Base-by-base conservation (phyloP, 2,329 filamentous ascomycete genomes). In the Microascus cirrosus region DNA sequence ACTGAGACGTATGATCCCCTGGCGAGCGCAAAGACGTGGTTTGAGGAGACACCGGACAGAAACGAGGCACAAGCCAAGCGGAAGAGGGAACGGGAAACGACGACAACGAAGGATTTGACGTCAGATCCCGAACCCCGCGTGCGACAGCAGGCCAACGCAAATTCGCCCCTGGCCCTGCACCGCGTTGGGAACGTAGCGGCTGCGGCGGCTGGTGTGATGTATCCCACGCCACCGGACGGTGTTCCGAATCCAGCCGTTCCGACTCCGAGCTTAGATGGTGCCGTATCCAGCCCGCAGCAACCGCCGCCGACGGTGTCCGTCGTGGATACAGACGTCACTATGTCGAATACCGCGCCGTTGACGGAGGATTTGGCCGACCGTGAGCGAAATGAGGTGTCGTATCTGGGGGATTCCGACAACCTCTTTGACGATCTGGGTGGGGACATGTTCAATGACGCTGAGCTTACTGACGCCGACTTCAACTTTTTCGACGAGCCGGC, bases 381-480 rank as follows among this genome's bases (percentile, higher is more conserved):
- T 18, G 60, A 58, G 3, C 53, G 58, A 28, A 64, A 61, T 48
- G 74, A 73, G 2, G 66, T 66, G 8, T 57, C 65, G 22, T 78
- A 80, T 39, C 73, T 77, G 5, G 68, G 70, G 35, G 79, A 79
- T 25, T 73, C 77, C 10, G 81, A 82, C 34, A 77, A 86, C 63
- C 73, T 90, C 5, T 89, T 89, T 65, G 85, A 80, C 22, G 86
- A 89, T 58, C 76, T 88, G 62, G 84, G 84, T 13, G 81, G 80
- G 10, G 85, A 89, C 62, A 81, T 86, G 63, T 90, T 89, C 69
- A 84, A 79, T n/a, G 81, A 84, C n/a, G 80, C 83, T 61, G 82
- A 84, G 62, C 78, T 93, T n/a, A 91, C 86, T 1, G 89, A 94
- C 63, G 88, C 84, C 6, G 89, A 94, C 66, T 93, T 93, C 67